Percentiles rank a stretch among this genome's conserved stretches.
Evolutionary conservation across 2,329 filamentous ascomycete species (phyloP).

Genomic region (Dactylellina haptotyla): DNA sequence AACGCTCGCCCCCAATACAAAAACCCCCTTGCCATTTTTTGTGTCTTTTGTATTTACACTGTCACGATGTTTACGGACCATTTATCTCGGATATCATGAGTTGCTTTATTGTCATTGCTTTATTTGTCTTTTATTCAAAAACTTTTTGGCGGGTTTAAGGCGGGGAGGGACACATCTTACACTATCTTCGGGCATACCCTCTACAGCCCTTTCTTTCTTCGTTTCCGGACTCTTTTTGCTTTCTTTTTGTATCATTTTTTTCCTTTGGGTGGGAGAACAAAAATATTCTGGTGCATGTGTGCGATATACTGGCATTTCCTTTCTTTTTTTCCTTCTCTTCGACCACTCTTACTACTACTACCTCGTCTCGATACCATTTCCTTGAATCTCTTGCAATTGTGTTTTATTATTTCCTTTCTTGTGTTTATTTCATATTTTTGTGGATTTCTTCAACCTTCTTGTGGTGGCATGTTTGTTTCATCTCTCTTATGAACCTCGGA

Average conservation of each 20-base stretch:
- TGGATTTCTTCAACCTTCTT: background rate
- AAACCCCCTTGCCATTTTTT: conserved; percentile 2
- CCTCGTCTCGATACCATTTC: conserved; percentile 45
- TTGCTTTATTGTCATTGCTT: conserved; percentile 32
- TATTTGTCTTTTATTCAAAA: conserved; percentile 2
- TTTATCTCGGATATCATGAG: conserved; percentile 38
- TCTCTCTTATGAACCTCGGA: conserved; percentile 35
- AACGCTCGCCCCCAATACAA: background rate
- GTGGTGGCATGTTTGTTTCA: background rate
- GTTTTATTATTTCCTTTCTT: conserved; percentile 3
- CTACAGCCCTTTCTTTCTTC: conserved; percentile 24
- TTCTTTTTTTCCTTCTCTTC: conserved; percentile 10
- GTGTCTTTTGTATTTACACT: conserved; percentile 51
- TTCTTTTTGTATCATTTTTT: conserved; percentile 26
- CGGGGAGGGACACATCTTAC: conserved; percentile 19
- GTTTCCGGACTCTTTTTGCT: conserved; percentile 25
- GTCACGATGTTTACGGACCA: conserved; percentile 52
- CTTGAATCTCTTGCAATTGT: conserved; percentile 16
- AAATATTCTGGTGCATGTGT: conserved; percentile 41
- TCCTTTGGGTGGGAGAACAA: conserved; percentile 33
- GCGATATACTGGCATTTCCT: conserved; percentile 35
- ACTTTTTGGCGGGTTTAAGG: conserved; percentile 15
- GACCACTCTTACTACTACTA: background rate
- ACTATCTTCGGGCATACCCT: conserved; percentile 16
- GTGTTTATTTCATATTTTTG: background rate